Conservation (phyloP, 176 grass and related monocot species). For the Pontederia crassipes region DNA sequence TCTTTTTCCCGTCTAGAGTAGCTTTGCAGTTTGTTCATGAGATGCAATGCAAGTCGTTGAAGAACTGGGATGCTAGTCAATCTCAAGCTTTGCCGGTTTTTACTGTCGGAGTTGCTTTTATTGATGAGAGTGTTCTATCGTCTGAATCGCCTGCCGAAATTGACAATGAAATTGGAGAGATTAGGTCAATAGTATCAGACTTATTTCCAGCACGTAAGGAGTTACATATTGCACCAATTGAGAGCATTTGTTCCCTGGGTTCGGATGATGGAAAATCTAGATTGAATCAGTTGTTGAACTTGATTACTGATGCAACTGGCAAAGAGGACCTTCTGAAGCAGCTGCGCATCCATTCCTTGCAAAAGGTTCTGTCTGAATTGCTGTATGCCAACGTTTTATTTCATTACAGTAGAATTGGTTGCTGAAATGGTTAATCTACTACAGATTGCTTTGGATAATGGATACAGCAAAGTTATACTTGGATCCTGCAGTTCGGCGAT, state of each 20-base stretch:
- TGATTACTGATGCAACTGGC: conserved; percentile 62
- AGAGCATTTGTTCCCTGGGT: conserved; percentile 31
- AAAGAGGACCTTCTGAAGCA: conserved; percentile 64
- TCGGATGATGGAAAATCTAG: conserved; percentile 16
- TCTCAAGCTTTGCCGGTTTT: conserved; percentile 68
- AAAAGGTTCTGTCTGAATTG: conserved; percentile 34
- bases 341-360: conserved; percentile 53
- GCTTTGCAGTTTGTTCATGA: conserved; percentile 78
- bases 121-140: conserved; percentile 43
- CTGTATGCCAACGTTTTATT: not conserved
- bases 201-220: conserved; percentile 34
- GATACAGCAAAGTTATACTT: conserved; percentile 69
- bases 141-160: conserved; percentile 8
- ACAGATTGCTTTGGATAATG: conserved; percentile 64
- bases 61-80: conserved; percentile 77
- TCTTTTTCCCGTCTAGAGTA: conserved; percentile 30
- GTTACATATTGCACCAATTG: conserved; percentile 42
- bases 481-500: conserved; percentile 73
- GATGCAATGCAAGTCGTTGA: conserved; percentile 65
- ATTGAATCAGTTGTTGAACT: conserved; percentile 30
- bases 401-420: not conserved
- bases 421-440: conserved; percentile 5
- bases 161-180: conserved; percentile 27
- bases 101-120: conserved; percentile 46
- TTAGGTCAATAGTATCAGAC: conserved; percentile 36